A percentile compares a stretch with the other conserved stretches of the same genome.
phyloP scores from a whole-genome alignment of 2,329 filamentous ascomycete genomes.

The Orbilia ellipsospora region DNA sequence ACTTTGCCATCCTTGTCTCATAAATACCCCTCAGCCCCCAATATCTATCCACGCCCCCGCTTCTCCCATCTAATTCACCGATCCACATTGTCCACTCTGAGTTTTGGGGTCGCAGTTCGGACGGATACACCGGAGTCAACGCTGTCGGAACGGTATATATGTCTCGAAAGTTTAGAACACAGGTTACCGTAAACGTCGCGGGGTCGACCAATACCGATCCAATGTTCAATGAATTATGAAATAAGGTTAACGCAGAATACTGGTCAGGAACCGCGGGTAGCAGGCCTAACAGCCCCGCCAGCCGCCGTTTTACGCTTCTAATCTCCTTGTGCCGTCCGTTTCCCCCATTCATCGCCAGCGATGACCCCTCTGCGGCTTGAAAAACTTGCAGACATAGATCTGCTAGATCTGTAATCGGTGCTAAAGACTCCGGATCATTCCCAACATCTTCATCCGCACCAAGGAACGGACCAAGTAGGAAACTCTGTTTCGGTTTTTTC shows the following conservation, averaged over 20 bases:
- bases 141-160: slow-evolving; percentile 42
- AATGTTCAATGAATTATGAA: slow-evolving; percentile 33
- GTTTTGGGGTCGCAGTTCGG: slow-evolving; percentile 32
- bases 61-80: slow-evolving; percentile 20
- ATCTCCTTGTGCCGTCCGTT: slow-evolving; percentile 33
- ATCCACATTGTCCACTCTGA: slow-evolving; percentile 49
- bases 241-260: slow-evolving; percentile 36
- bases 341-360: slow-evolving; percentile 8
- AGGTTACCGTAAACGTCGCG: slow-evolving; percentile 36
- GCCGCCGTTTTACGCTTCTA: slow-evolving; percentile 38
- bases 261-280: slow-evolving; percentile 39
- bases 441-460: slow-evolving; percentile 35
- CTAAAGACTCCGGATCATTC: slow-evolving; percentile 27
- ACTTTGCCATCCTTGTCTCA: slow-evolving; percentile 53
- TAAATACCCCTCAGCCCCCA: slow-evolving; percentile 49
- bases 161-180: slow-evolving; percentile 42
- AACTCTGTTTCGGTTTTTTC: slow-evolving; percentile 43
- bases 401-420: slow-evolving; percentile 35
- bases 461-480: slow-evolving; percentile 34
- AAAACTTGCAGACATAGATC: slow-evolving; percentile 51
- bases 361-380: slow-evolving; percentile 29
- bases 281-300: slow-evolving; percentile 46
- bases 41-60: slow-evolving; percentile 32
- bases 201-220: slow-evolving; percentile 40
- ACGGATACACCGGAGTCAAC: slow-evolving; percentile 35